Evolutionary conservation across 306 rosid species (phyloP).

Genomic region (Phaseolus lunatus): DNA sequence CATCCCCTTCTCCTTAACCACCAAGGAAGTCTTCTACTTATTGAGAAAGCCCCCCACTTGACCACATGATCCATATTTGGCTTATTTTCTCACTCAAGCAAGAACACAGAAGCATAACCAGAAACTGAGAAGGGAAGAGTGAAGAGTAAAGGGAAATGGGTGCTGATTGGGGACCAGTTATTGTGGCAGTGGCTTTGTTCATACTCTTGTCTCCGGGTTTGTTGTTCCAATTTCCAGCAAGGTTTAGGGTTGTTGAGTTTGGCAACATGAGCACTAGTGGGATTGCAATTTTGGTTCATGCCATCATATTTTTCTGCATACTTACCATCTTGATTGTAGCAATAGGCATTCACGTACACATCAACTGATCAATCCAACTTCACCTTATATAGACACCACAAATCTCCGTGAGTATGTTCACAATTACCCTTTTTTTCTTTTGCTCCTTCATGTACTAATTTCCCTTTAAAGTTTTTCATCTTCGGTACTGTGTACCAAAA

Average conservation of each 20-base stretch:
- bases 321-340: conserved; percentile 82
- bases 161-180: conserved; percentile 94
- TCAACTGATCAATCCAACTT: conserved; percentile 44
- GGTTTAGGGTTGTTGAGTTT: conserved; percentile 79
- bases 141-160: conserved; percentile 46
- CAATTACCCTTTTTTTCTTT: background rate
- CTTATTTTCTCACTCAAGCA: conserved; percentile 15
- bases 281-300: conserved; percentile 89
- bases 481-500: conserved; percentile 23
- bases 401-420: conserved; percentile 23
- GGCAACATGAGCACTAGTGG: conserved; percentile 98
- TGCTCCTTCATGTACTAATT: conserved; percentile 2
- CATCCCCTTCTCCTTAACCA: conserved; percentile 75
- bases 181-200: conserved; percentile 82
- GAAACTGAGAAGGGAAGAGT: conserved; percentile 1
- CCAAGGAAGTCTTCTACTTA: conserved; percentile 67
- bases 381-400: background rate
- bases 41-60: conserved; percentile 11
- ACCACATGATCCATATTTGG: conserved; percentile 34
- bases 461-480: conserved; percentile 3
- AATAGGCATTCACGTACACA: conserved; percentile 87
- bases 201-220: conserved; percentile 89
- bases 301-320: conserved; percentile 81
- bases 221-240: conserved; percentile 85
- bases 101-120: background rate